A percentile compares a stretch with the other conserved stretches of the same genome.
Evolutionary conservation across 768 basidiomycete genomes (phyloP).

Genomic region (Leccinum longicurvipes): DNA sequence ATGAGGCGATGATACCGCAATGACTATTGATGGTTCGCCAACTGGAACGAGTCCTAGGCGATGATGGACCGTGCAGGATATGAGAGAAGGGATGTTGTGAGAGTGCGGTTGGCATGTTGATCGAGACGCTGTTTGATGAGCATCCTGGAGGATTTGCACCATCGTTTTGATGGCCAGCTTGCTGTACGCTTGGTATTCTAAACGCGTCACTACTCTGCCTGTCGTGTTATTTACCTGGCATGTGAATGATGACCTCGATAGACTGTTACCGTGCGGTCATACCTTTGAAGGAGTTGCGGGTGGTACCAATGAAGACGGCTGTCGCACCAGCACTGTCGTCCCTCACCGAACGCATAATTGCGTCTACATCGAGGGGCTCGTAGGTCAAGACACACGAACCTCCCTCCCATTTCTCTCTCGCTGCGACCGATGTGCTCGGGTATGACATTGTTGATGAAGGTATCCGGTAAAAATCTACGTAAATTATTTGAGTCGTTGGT

Average conservation of each 20-base stretch:
- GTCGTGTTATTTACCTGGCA: slow-evolving; percentile 7
- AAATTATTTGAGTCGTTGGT: neutral
- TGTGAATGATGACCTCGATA: slow-evolving; percentile 6
- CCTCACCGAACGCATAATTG: slow-evolving; percentile 59
- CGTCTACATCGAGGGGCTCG: slow-evolving; percentile 50
- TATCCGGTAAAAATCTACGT: neutral
- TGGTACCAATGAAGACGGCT: slow-evolving; percentile 80
- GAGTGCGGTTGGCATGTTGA: slow-evolving; percentile 39
- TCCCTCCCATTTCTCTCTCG: slow-evolving; percentile 23
- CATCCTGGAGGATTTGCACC: slow-evolving; percentile 51
- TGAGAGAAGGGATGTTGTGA: slow-evolving; percentile 35
- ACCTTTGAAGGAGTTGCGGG: slow-evolving; percentile 85
- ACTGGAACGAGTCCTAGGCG: slow-evolving; percentile 75
- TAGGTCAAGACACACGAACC: slow-evolving; percentile 54
- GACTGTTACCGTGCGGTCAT: neutral
- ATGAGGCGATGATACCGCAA: slow-evolving; percentile 82
- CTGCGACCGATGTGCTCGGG: slow-evolving; percentile 26
- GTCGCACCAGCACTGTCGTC: slow-evolving; percentile 68
- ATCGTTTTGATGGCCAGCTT: slow-evolving; percentile 79
- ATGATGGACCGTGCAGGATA: slow-evolving; percentile 68
- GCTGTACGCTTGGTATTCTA: slow-evolving; percentile 85
- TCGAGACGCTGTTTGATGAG: slow-evolving; percentile 39
- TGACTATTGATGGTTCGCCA: slow-evolving; percentile 78
- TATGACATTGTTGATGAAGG: slow-evolving; percentile 16
- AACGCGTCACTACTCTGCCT: slow-evolving; percentile 68